phyloP scores from a whole-genome alignment of 2,329 filamentous ascomycete genomes.

The Hirsutella minnesotensis region DNA sequence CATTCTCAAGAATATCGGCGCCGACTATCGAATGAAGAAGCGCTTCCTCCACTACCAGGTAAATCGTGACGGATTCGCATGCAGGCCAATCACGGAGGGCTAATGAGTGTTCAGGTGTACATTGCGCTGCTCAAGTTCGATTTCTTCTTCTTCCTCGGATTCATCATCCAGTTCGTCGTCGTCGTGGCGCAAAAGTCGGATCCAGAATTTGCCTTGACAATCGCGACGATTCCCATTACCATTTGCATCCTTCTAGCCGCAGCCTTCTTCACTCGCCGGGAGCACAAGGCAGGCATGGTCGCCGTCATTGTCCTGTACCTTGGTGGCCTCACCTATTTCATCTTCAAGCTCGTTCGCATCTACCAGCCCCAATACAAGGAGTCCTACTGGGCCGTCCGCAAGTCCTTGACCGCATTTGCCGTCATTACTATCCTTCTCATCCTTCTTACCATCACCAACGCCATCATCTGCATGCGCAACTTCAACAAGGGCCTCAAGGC shows the following conservation, averaged over 20 bases:
- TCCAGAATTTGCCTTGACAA: slow-evolving; percentile 74
- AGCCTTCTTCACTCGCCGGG: slow-evolving; percentile 72
- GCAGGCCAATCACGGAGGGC: slow-evolving; percentile 1
- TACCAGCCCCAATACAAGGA: slow-evolving; percentile 51
- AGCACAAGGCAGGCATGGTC: slow-evolving; percentile 70
- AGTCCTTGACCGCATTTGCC: slow-evolving; percentile 84
- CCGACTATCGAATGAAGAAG: slow-evolving; percentile 92
- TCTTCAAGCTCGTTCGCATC: slow-evolving; percentile 97
- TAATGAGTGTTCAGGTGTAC: slow-evolving; percentile 57
- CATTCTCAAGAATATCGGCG: slow-evolving; percentile 98
- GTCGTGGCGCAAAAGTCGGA: slow-evolving; percentile 61
- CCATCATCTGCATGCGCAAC: slow-evolving; percentile 78
- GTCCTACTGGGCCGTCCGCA: slow-evolving; percentile 67
- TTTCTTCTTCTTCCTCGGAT: slow-evolving; percentile 99
- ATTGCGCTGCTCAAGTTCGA: slow-evolving; percentile 97
- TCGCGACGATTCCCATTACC: slow-evolving; percentile 82
- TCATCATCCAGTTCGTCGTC: slow-evolving; percentile 95
- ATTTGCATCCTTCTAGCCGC: slow-evolving; percentile 79
- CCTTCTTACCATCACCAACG: slow-evolving; percentile 77
- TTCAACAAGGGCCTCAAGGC: slow-evolving; percentile 83
- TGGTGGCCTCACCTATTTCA: slow-evolving; percentile 83
- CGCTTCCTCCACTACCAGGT: slow-evolving; percentile 95
- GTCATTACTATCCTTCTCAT: slow-evolving; percentile 86
- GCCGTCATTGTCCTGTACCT: slow-evolving; percentile 75
- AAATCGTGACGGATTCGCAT: slow-evolving; percentile 14